Evolutionary conservation across 805 yeast genomes (phyloP), one percentile per base, ranked within the genome.

Genomic region (Ogataea paradorogensis): DNA sequence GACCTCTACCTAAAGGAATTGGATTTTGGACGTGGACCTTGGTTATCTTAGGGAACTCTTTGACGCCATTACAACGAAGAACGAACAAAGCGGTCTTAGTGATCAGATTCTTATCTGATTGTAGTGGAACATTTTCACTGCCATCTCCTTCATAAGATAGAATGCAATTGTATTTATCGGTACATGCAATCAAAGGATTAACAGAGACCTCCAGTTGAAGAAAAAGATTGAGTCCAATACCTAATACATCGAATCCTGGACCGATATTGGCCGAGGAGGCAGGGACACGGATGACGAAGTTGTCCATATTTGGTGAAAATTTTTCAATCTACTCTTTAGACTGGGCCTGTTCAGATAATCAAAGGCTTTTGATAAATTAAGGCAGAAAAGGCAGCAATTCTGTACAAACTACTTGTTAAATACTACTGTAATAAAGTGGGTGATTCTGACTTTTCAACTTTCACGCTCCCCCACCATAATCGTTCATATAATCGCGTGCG

Each of bases 181-280:
- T 60, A 5, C 74, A 69, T 9, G 57, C 50, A 32, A 66, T 66
- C 14, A 54, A 52, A 27, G 60, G 49, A 59, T 88, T 93, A 29
- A 86, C 69, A 8, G 69, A 63, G 22, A 89, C 96, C 3, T 71
- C 69, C 42, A 93, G 70, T 38, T 82, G 84, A 41, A 93, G 69
- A 56, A 68, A 88, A 35, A 89, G 67, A 46, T 84, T 74, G 49
- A 93, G 72, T 32, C 96, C 96, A 28, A 93, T 82, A 16, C 99
- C 99, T 36, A 93, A 68, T 6, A 93, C 99, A 63, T 93, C 99
- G 58, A 91, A 93, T 1, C 99, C 99, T 8, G 99, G 99, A 7
- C 99, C 99, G 37, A 93, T 91, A 56, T 93, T 93, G 56, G 99
- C 99, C 35, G 95, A 85, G 5, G 98, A 90, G 6, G 98, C 96